Base-by-base conservation (phyloP, 1,284 basidiomycete genomes). In the Porogramme epimiltina region DNA sequence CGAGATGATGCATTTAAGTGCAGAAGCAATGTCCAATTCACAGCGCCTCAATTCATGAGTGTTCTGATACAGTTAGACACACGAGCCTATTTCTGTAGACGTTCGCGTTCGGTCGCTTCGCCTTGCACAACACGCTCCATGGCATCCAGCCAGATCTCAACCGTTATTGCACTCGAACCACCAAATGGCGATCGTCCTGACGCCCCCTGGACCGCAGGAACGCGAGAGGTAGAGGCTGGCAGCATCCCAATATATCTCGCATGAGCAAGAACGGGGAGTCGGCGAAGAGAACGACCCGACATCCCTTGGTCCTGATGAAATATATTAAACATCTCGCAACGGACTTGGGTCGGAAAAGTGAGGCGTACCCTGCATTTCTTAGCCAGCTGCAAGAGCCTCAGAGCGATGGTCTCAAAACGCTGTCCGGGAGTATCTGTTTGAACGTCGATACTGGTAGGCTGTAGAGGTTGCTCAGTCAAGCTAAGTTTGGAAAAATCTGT, bases 201-300 rank as follows among this genome's bases (percentile, higher is more conserved):
- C 16, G 41, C 15, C 2, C 54, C 50, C 41, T 61, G 60, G 20
- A 53, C 43, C 3, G 51, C 48, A 4, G 44, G 19, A 15, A 41
- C 25, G 15, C 24, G 25, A 8, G 57, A 48, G 0, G 58, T 42
- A 15, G 60, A 40, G 20, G 55, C 55, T 15, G 70, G 61, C 2
- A 80, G 78, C 16, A 76, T 70, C 16, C 84, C 82, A 45, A 95
- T 85, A 66, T 94, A 87, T 3, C 84, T 79, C 2, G 95, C 91
- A 52, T 97, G 86, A 1, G 95, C 93, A 26, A 99, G 80, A 24
- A 98, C 91, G 1, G 96, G 96, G 18, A 99, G 76, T 9, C 93
- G 83, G 13, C 96, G 84, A 6, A 99, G 77, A 3, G 93, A 87
- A 42, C 95, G 85, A 16, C 96, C 95, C 9, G 95, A 97, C 74